Evolutionary conservation across 768 basidiomycete species (phyloP), one percentile per base, ranked within the genome.

Genomic region (Kwoniella shandongensis): DNA sequence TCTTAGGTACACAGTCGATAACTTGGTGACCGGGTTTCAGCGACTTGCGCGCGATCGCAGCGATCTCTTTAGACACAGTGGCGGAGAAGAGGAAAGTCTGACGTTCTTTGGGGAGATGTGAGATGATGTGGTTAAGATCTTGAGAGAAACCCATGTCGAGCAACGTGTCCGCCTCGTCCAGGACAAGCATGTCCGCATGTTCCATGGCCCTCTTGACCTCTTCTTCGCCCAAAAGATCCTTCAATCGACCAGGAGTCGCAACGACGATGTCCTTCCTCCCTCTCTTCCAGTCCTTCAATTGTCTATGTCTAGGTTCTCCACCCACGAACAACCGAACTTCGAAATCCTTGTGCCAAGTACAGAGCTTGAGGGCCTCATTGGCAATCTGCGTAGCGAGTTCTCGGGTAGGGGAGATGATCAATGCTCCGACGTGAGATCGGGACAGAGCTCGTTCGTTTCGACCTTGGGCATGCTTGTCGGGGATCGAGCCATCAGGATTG

Each of bases 1-100:
- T 82, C 3, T 81, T 79, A 3, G 82, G 77, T 8, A 88, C 84
- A 52, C 85, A 86, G 76, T 93, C 84, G 72, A 96, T 83, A 76
- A 85, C 88, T 40, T 74, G 70, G 75, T 90, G 85, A 55, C 85
- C 82, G 29, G 77, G 77, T 22, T 84, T 78, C 12, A 94, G 78
- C 20, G 83, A 80, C 18, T 79, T 76, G 3, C 81, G 78, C 0
- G 89, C 87, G 54, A 93, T 80, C 67, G 88, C 83, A 40, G 83
- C 84, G 60, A 96, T 86, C 3, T 81, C 81, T 3, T 75, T 79
- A 0, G 88, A 86, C 32, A 93, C 84, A 2, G 91, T 93, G 22
- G 92, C 91, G 13, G 88, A 90, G 78, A 94, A 92, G 54, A 97
- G 80, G 78, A 94, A 86, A 0, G 91, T 94, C 71, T 93, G 91